phyloP scores from a whole-genome alignment of 306 rosid genomes.

The Adenanthera pavonina region DNA sequence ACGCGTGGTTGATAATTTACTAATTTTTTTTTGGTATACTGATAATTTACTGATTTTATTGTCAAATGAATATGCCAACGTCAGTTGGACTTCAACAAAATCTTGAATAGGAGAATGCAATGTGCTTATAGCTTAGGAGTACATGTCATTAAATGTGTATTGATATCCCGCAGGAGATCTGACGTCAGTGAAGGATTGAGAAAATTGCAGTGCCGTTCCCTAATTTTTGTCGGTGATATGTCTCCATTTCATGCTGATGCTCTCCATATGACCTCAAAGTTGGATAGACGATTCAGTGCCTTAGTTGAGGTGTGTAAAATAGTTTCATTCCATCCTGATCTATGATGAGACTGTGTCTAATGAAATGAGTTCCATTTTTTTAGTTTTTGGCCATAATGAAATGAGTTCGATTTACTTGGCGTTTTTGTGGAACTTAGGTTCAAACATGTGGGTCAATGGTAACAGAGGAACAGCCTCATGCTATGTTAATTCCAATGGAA shows the following conservation, averaged over 20 bases:
- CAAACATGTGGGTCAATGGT: slow-evolving; percentile 97
- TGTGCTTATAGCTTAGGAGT: slow-evolving; percentile 27
- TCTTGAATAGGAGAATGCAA: slow-evolving; percentile 23
- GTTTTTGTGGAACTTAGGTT: slow-evolving; percentile 64
- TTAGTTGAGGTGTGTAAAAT: slow-evolving; percentile 76
- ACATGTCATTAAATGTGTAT: slow-evolving; percentile 15
- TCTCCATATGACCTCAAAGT: slow-evolving; percentile 79
- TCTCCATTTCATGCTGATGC: slow-evolving; percentile 87
- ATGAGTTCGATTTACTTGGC: slow-evolving; percentile 23
- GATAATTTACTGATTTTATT: slow-evolving; percentile 9
- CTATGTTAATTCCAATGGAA: slow-evolving; percentile 94
- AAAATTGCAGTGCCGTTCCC: slow-evolving; percentile 83
- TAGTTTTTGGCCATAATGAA: not conserved
- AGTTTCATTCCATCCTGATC: slow-evolving; percentile 7
- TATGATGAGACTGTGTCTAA: slow-evolving; percentile 14
- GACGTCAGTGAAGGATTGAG: slow-evolving; percentile 76
- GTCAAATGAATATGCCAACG: slow-evolving; percentile 20
- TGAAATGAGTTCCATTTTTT: slow-evolving; percentile 23
- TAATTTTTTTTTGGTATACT: not conserved
- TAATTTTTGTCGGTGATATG: slow-evolving; percentile 89
- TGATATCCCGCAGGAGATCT: slow-evolving; percentile 66
- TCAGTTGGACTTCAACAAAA: slow-evolving; percentile 1
- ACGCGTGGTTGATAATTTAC: slow-evolving; percentile 6
- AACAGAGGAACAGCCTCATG: slow-evolving; percentile 98
- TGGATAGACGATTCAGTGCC: slow-evolving; percentile 87